Evolutionary conservation across 2,329 filamentous ascomycete species (phyloP), one percentile per base, ranked within the genome.

Genomic region (Metarhizium robertsii): DNA sequence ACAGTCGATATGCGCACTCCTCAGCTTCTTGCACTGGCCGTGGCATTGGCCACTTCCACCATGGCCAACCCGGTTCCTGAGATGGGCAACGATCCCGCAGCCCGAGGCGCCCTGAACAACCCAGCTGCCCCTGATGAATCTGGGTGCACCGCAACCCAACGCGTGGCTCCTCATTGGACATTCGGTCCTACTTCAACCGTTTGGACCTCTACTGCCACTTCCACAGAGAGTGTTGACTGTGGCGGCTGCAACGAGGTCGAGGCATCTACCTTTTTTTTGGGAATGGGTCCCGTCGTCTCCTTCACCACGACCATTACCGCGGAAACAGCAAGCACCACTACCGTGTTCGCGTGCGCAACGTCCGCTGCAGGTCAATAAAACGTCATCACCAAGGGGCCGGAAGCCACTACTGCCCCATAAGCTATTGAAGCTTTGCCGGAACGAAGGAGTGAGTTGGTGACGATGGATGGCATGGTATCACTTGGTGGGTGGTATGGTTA

Each of bases 161-260:
- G 47, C n/a, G 6, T 56, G 18, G 2, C 53, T 14, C 50, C 49
- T 4, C 3, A 30, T 34, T 60, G 60, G 46, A 63, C 57, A 32
- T 56, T 46, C 4, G 64, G 62, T 2, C 62, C 65, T 4, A 61
- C 59, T 0, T 4, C 10, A 2, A 69, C 67, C 1, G 20, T 64
- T n/a, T 69, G 57, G 56, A 63, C 65, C 1, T 48, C 53, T 2
- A 70, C 68, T 0, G 45, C 52, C 0, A 69, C 68, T 0, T 7
- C 20, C 13, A 65, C 62, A 3, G 20, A 30, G 2, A 34, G 29
- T 29, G 36, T 69, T 30, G 60, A 66, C 57, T 70, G 68, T 60
- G 57, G 58, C 16, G 52, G 38, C 20, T 70, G 68, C 60, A 54
- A 49, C 10, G 45, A 55, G 16, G 43, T 64, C 30, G 42, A 50